phyloP scores from a whole-genome alignment of 306 rosid species.

The Quillaja saponaria region DNA sequence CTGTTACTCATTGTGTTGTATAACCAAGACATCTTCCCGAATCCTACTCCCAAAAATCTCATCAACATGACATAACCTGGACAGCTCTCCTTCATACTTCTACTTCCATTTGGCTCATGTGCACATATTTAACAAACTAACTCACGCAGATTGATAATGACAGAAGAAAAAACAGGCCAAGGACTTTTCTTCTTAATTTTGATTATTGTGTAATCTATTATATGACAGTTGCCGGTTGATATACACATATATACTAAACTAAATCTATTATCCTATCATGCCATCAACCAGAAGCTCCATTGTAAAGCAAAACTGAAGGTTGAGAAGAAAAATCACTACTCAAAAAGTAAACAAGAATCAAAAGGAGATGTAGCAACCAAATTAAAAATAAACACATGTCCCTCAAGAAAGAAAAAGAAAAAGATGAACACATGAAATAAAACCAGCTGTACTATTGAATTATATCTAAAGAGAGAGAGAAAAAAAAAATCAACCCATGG shows the following conservation, averaged over 20 bases:
- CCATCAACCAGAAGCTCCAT: neutral
- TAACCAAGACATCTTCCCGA: neutral
- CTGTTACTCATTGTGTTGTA: neutral
- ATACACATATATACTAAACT: too few relatives aligned
- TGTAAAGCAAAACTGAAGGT: neutral
- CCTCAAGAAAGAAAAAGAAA: too few relatives aligned
- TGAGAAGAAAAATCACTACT: neutral
- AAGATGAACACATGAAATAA: too few relatives aligned
- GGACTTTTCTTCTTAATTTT: too few relatives aligned
- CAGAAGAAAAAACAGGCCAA: too few relatives aligned
- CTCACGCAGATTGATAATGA: neutral
- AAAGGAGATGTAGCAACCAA: neutral
- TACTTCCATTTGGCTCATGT: neutral
- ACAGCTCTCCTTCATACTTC: neutral
- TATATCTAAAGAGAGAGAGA: too few relatives aligned
- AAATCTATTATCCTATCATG: too few relatives aligned
- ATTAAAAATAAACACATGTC: too few relatives aligned
- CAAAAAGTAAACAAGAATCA: neutral
- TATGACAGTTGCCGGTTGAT: too few relatives aligned
- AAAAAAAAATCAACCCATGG: too few relatives aligned
- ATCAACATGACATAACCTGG: neutral
- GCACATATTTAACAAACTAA: neutral
- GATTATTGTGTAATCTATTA: too few relatives aligned
- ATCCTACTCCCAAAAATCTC: neutral
- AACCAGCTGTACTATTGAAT: too few relatives aligned